A percentile compares a stretch with the other conserved stretches of the same genome.
phyloP scores from a whole-genome alignment of 2,329 filamentous ascomycete genomes.

The Cladosporium sp. region DNA sequence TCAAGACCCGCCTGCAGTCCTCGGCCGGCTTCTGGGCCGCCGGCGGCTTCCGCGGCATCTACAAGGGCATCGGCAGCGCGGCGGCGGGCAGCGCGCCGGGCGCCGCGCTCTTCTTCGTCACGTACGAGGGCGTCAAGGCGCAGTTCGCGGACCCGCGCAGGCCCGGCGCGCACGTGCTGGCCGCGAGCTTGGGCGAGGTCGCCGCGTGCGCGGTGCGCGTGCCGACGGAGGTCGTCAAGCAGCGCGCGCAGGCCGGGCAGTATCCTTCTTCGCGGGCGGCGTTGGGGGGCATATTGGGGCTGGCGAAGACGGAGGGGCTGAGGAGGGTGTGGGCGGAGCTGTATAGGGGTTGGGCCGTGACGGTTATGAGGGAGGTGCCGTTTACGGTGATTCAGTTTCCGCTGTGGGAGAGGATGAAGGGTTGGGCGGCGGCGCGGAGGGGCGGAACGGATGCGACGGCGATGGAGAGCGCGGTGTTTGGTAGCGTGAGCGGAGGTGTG shows the following conservation, averaged over 20 bases:
- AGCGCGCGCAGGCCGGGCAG: slow-evolving; percentile 83
- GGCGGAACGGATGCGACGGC: slow-evolving; percentile 51
- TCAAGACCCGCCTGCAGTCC: slow-evolving; percentile 95
- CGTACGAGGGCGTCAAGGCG: slow-evolving; percentile 27
- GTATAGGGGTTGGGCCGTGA: slow-evolving; percentile 88
- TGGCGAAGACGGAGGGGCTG: slow-evolving; percentile 36
- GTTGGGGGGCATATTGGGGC: slow-evolving; percentile 59
- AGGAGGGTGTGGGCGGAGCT: slow-evolving; percentile 69
- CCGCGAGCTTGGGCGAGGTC: slow-evolving; percentile 79
- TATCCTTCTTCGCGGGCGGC: slow-evolving; percentile 64
- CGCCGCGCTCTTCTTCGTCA: slow-evolving; percentile 84
- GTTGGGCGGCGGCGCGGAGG: slow-evolving; percentile 49
- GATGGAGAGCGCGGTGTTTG: slow-evolving; percentile 75
- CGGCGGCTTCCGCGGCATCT: slow-evolving; percentile 86
- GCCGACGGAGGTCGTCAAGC: slow-evolving; percentile 95
- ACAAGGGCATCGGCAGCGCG: slow-evolving; percentile 83
- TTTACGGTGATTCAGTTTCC: slow-evolving; percentile 98
- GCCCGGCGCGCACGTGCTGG: slow-evolving; percentile 64
- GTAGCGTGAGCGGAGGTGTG: slow-evolving; percentile 73
- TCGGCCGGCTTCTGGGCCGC: slow-evolving; percentile 68
- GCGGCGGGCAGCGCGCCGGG: slow-evolving; percentile 88
- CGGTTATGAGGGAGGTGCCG: slow-evolving; percentile 89
- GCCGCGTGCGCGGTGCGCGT: slow-evolving; percentile 89
- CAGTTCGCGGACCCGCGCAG: slow-evolving; percentile 5
- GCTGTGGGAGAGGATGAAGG: slow-evolving; percentile 90